Evolutionary conservation across 2,329 filamentous ascomycete species (phyloP), one percentile per base, ranked within the genome.

Genomic region (Lachnellula suecica): DNA sequence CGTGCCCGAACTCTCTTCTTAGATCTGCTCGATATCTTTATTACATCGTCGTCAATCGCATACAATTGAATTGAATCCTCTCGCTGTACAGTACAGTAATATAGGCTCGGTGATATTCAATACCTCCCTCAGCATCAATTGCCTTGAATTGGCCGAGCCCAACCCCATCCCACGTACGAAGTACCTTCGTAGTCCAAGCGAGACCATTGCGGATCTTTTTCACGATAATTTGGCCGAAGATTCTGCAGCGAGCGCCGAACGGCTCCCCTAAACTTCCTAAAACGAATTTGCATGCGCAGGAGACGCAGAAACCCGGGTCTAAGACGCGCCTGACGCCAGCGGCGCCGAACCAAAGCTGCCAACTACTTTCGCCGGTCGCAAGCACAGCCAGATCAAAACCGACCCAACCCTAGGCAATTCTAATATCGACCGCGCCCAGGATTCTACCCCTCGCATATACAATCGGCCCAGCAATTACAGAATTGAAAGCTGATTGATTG

Each of bases 141-240:
- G 10, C 19, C 15, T 40, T 37, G 25, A 22, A 5, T 25, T 46
- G 17, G 17, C 24, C 9, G 10, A 41, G 24, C 17, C 13, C 47
- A 29, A 27, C 23, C 6, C 29, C 41, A 37, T 31, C 13, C 13
- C n/a, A n/a, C n/a, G n/a, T n/a, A n/a, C n/a, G n/a, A n/a, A n/a
- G n/a, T n/a, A n/a, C n/a, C n/a, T n/a, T n/a, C n/a, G n/a, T n/a
- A n/a, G n/a, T n/a, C n/a, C 19, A 20, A 48, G 11, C 51, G 44
- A 49, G 31, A 44, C 46, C 46, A 53, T 44, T 49, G 51, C 51
- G 51, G 51, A 53, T 51, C 44, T 27, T 34, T 17, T 27, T 22
- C 9, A 29, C 20, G 37, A 35, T 22, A 51, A 51, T 54, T 53
- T 52, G 52, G 47, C 52, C 52, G 55, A 40, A 58, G 49, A 54